A percentile compares a stretch with the other conserved stretches of the same genome.
Conservation (phyloP, 2,329 filamentous ascomycete genomes). For the Fusarium sp. region DNA sequence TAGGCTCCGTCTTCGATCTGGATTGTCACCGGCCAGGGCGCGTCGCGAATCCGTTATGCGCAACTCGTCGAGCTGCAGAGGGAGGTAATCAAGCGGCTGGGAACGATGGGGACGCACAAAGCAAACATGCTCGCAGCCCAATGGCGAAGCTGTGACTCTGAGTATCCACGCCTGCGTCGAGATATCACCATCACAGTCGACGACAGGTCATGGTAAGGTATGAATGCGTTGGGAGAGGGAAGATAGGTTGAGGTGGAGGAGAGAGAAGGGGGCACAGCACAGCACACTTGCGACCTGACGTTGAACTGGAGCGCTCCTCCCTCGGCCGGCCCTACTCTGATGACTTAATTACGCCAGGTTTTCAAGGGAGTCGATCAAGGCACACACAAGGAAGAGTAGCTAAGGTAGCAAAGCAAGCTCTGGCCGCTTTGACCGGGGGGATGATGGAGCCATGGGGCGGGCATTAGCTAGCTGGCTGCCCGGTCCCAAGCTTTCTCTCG, state of each 20-base stretch:
- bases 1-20: conserved; percentile 6
- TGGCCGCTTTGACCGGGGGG: conserved; percentile 17
- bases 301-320: conserved; percentile 12
- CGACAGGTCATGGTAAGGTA: conserved; percentile 2
- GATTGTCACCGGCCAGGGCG: conserved; percentile 13
- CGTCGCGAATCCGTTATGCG: conserved; percentile 31
- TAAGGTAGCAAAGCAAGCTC: conserved; percentile 5
- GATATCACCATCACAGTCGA: conserved; percentile 27
- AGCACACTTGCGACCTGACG: conserved; percentile 5
- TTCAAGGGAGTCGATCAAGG: conserved; percentile 25
- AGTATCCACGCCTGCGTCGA: conserved; percentile 23
- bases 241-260: conserved; percentile 1
- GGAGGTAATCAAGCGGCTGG: conserved; percentile 30
- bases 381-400: conserved; percentile 6
- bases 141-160: conserved; percentile 32
- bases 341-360: conserved; percentile 31
- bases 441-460: conserved; percentile 4
- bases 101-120: conserved; percentile 30
- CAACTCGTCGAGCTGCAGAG: conserved; percentile 20
- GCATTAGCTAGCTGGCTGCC: background rate
- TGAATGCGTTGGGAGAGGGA: background rate
- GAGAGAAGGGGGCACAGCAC: background rate
- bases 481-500: background rate
- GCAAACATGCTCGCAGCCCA: conserved; percentile 40
- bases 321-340: conserved; percentile 19